phyloP scores from a whole-genome alignment of 495 filamentous ascomycete species.

The Tuber calosporum region DNA sequence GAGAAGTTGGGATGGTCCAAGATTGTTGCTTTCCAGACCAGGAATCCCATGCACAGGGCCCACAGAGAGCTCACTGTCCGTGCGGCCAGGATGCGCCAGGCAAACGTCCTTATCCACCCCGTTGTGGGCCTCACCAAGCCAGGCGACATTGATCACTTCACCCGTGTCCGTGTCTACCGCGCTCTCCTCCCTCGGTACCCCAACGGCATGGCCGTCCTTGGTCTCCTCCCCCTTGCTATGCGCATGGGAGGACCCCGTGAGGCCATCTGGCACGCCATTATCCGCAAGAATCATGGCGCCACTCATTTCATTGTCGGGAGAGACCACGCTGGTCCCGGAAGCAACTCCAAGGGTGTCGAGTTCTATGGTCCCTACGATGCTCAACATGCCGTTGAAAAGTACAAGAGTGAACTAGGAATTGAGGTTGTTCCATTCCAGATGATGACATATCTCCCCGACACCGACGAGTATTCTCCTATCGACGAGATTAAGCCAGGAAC shows the following conservation, averaged over 20 bases:
- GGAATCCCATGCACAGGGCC: slow-evolving; percentile 98
- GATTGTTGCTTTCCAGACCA: slow-evolving; percentile 97
- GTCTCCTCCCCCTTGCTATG: slow-evolving; percentile 93
- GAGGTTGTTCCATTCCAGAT: slow-evolving; percentile 99
- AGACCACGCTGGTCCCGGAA: slow-evolving; percentile 94
- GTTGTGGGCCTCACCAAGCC: slow-evolving; percentile 98
- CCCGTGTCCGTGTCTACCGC: slow-evolving; percentile 95
- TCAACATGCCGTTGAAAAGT: slow-evolving; percentile 96
- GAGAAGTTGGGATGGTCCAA: slow-evolving; percentile 97
- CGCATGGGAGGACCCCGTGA: slow-evolving; percentile 97
- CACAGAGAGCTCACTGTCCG: slow-evolving; percentile 96
- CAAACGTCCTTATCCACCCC: slow-evolving; percentile 97
- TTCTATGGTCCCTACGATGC: slow-evolving; percentile 99
- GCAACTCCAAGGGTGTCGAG: slow-evolving; percentile 90
- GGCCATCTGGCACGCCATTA: slow-evolving; percentile 99
- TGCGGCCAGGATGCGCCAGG: slow-evolving; percentile 86
- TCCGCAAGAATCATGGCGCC: slow-evolving; percentile 98
- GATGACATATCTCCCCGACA: slow-evolving; percentile 97
- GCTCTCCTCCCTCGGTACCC: slow-evolving; percentile 94
- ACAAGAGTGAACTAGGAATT: slow-evolving; percentile 90
- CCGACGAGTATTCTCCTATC: slow-evolving; percentile 88
- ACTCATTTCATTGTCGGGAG: slow-evolving; percentile 99
- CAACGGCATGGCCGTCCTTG: slow-evolving; percentile 97
- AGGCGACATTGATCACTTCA: slow-evolving; percentile 99
- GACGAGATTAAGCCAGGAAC: slow-evolving; percentile 77